Base-by-base conservation (phyloP, 768 basidiomycete genomes). In the Austroboletus festivus region DNA sequence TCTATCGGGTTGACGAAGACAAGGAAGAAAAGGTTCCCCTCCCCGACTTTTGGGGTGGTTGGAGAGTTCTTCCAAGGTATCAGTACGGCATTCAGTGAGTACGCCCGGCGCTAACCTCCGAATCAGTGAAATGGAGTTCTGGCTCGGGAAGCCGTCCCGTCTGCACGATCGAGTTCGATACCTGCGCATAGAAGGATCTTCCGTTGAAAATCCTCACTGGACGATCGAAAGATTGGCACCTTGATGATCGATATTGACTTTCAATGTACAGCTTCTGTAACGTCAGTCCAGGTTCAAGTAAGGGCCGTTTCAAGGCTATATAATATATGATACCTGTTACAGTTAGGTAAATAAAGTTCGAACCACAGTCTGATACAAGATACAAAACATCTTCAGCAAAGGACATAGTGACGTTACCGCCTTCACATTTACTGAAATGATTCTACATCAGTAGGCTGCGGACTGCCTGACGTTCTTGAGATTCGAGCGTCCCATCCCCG, bases 41-140 rank as follows among this genome's bases (percentile, higher is more conserved):
- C 40, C 95, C 95, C 3, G 84, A 89, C 8, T 91, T 90, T 66
- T 98, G 95, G 95, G 95, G 95, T 51, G 95, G 95, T 4, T 96
- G 92, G 88, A 77, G 95, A 57, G 77, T 98, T 28, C 75, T 97
- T n/a, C 95, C 95, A 22, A 78, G 77, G 92, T 95, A 58, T 37
- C n/a, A 18, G 33, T 31, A 18, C 10, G 6, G 22, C 16, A 24
- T 23, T 21, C 12, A 22, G n/a, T 3, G 33, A 34, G 21, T 34
- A 13, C 12, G 16, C 33, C 20, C 13, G 8, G 9, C 19, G 30
- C 53, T 61, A 39, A 65, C 38, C 16, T 42, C 30, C 4, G 43
- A 28, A 28, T 33, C 59, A 96, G 93, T 51, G 95, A 98, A 70
- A 76, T 98, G 43, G 95, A 98, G 63, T 97, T 97, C 66, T 97